Evolutionary conservation across 73 alveolate genomes (phyloP).

Genomic region (Urostyla sp.): DNA sequence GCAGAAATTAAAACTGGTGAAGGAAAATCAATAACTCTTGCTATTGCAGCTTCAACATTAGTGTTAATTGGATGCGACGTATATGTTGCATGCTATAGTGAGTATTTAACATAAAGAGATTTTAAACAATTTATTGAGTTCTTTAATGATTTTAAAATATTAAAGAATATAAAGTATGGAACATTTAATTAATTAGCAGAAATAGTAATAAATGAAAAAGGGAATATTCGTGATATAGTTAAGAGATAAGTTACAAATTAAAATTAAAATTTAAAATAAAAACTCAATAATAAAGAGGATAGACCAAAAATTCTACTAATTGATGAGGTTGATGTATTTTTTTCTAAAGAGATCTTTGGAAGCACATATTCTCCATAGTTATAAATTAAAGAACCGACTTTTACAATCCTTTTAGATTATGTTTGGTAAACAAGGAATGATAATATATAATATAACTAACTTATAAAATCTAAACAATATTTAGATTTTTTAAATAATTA

Average conservation of each 20-base stretch:
- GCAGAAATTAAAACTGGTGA: too few relatives aligned
- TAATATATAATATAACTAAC: too few relatives aligned
- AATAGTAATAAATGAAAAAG: conserved; percentile 8
- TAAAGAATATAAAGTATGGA: conserved; percentile 42
- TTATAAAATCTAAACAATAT: background rate
- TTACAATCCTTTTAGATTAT: background rate
- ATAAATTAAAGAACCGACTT: background rate
- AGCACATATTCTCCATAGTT: background rate
- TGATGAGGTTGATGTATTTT: conserved; percentile 75
- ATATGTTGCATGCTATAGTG: conserved; percentile 51
- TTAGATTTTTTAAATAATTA: background rate
- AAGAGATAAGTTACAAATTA: background rate
- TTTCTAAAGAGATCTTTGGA: background rate
- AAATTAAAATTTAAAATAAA: too few relatives aligned
- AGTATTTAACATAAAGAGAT: conserved; percentile 60
- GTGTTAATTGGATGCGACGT: conserved; percentile 60
- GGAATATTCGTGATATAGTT: background rate
- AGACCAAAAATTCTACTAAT: conserved; percentile 39
- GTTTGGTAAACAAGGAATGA: background rate
- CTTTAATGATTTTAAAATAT: conserved; percentile 11
- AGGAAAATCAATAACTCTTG: conserved; percentile 68
- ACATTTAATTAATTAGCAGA: conserved; percentile 35
- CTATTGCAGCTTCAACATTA: conserved; percentile 54
- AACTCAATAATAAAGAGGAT: too few relatives aligned
- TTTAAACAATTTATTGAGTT: conserved; percentile 27